Percentiles rank a stretch among this genome's conserved stretches.
phyloP scores from a whole-genome alignment of 2,329 filamentous ascomycete genomes.

The Cytospora leucostoma region DNA sequence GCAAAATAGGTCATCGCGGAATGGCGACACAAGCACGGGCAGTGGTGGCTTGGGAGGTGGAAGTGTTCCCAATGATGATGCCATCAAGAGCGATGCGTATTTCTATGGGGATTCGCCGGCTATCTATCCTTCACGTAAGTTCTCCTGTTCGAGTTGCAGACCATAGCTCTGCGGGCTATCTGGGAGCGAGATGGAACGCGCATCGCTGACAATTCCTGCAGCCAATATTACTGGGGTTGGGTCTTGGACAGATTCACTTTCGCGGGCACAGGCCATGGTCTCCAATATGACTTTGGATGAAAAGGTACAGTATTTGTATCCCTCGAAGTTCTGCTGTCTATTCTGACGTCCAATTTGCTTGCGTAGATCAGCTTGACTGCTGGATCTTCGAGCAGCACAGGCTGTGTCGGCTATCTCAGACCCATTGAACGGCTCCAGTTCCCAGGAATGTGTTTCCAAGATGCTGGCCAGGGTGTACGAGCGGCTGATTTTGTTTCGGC shows the following conservation, averaged over 20 bases:
- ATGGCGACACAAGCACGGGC: slow-evolving; percentile 1
- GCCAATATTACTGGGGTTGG: slow-evolving; percentile 60
- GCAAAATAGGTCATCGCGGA: slow-evolving; percentile 20
- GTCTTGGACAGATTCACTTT: slow-evolving; percentile 67
- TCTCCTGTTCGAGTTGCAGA: neutral
- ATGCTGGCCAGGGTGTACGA: slow-evolving; percentile 48
- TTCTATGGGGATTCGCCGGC: slow-evolving; percentile 55
- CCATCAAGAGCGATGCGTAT: slow-evolving; percentile 44
- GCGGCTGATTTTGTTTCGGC: slow-evolving; percentile 45
- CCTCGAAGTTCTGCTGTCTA: no score
- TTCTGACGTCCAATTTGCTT: slow-evolving; percentile 6
- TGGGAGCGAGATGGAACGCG: neutral
- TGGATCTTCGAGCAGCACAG: slow-evolving; percentile 59
- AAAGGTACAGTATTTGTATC: slow-evolving; percentile 51
- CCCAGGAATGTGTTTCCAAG: slow-evolving; percentile 47
- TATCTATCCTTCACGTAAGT: slow-evolving; percentile 55
- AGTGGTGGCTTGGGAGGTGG: slow-evolving; percentile 9
- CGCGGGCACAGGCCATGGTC: slow-evolving; percentile 69
- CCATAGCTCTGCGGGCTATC: no score
- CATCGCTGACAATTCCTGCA: slow-evolving; percentile 31
- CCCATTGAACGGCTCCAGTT: slow-evolving; percentile 43
- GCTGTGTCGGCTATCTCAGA: slow-evolving; percentile 50
- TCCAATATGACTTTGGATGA: slow-evolving; percentile 72
- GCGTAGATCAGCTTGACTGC: slow-evolving; percentile 68
- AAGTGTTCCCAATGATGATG: slow-evolving; percentile 22